Percentiles rank a stretch among this genome's conserved stretches.
phyloP scores from a whole-genome alignment of 139 green algal genomes.

The Chlamydomonas incerta region DNA sequence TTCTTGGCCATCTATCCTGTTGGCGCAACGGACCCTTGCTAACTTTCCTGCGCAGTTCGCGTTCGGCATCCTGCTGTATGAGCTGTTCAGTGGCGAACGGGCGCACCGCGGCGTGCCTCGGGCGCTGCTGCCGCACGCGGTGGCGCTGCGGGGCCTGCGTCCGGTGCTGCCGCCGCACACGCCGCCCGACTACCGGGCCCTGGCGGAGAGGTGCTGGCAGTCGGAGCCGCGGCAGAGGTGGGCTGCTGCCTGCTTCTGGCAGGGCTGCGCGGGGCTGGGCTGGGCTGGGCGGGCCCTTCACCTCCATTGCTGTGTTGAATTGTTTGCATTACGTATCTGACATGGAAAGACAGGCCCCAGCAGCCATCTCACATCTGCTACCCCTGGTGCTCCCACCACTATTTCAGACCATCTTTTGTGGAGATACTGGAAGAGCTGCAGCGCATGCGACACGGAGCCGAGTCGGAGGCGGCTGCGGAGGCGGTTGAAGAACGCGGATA shows the following conservation, averaged over 20 bases:
- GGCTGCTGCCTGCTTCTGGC: no score
- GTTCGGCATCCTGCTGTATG: conserved; percentile 36
- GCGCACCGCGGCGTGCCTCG: conserved; percentile 35
- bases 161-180: conserved; percentile 18
- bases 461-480: neutral
- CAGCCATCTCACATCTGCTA: no score
- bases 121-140: conserved; percentile 24
- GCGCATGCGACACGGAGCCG: neutral
- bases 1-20: no score
- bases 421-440: neutral
- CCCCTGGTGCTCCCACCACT: no score
- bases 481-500: no score
- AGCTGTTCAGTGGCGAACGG: conserved; percentile 43
- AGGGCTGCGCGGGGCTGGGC: no score
- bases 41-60: neutral
- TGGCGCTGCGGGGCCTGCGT: neutral
- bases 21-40: no score
- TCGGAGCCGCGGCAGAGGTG: neutral
- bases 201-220: neutral
- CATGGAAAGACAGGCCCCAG: no score
- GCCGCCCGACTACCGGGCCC: neutral
- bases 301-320: no score
- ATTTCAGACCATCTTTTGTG: no score
- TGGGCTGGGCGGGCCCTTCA: no score
- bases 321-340: no score